Conservation (phyloP, 768 basidiomycete genomes). For the Vishniacozyma victoriae region DNA sequence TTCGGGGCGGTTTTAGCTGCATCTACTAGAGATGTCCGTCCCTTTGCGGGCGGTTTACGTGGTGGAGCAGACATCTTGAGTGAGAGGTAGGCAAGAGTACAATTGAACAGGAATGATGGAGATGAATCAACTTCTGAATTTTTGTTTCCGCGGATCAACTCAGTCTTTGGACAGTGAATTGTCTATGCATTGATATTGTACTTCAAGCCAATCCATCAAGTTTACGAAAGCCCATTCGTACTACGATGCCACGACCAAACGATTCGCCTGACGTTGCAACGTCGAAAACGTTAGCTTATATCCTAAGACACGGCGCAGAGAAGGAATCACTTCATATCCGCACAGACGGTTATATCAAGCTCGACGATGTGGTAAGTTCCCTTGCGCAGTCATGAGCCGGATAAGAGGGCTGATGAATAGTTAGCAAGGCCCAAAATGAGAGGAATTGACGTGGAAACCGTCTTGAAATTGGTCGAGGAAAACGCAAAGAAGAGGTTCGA, state of each 20-base stretch:
- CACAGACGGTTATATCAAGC: conserved; percentile 75
- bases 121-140: too few relatives aligned
- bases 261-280: conserved; percentile 66
- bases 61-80: too few relatives aligned
- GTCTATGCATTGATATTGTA: too few relatives aligned
- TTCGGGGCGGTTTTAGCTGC: too few relatives aligned
- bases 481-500: conserved; percentile 48
- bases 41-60: too few relatives aligned
- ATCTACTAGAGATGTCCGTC: too few relatives aligned
- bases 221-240: too few relatives aligned
- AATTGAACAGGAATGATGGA: too few relatives aligned
- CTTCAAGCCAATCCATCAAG: too few relatives aligned
- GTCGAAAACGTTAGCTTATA: conserved; percentile 82
- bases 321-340: conserved; percentile 70
- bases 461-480: conserved; percentile 42
- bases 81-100: too few relatives aligned
- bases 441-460: conserved; percentile 51
- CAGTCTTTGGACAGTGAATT: too few relatives aligned
- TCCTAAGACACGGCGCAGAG: conserved; percentile 83
- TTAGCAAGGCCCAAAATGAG: conserved; percentile 65
- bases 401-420: conserved; percentile 48
- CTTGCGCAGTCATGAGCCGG: neutral
- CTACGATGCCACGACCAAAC: conserved; percentile 43
- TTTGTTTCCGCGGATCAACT: too few relatives aligned
- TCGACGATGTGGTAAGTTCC: conserved; percentile 71